These are phyloP conservation scores for Aspergillus panamensis DNA, from an alignment of 495 filamentous ascomycete species.

Conservation along the genomic window DNA sequence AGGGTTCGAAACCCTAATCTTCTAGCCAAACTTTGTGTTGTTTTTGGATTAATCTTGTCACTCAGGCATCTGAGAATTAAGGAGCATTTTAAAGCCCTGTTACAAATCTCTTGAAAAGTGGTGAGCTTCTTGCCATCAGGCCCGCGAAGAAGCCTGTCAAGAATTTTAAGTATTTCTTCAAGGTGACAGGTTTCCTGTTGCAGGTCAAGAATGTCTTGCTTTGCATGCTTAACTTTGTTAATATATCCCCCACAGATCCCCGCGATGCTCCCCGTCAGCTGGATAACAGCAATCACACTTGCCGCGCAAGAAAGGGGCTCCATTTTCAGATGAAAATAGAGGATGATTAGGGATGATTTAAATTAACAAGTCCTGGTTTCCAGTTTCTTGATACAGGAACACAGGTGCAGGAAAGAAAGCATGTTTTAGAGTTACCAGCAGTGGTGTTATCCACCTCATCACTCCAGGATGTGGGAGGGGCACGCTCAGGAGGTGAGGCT, in stretches of 20 bases:
- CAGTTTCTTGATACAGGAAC: not conserved
- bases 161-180: conserved; percentile 21
- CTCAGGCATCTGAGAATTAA: conserved; percentile 29
- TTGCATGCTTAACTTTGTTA: conserved; percentile 32
- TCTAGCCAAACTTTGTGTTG: conserved; percentile 25
- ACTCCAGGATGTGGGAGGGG: not conserved
- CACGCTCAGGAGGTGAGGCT: not conserved
- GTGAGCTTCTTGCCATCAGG: conserved; percentile 13
- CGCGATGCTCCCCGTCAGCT: conserved; percentile 29
- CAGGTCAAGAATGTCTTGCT: conserved; percentile 32
- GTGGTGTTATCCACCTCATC: not conserved
- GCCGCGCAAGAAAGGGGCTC: conserved; percentile 31
- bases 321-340: conserved; percentile 13
- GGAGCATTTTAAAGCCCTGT: conserved; percentile 23
- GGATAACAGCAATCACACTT: conserved; percentile 37
- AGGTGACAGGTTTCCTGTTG: conserved; percentile 26
- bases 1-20: conserved; percentile 34
- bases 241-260: conserved; percentile 31
- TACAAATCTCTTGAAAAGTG: conserved; percentile 9
- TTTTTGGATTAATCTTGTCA: conserved; percentile 31
- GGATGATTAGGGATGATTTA: not conserved
- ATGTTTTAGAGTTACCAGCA: not conserved
- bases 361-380: not conserved
- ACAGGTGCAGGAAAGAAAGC: not conserved
- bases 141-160: conserved; percentile 20